phyloP scores from a whole-genome alignment of 371 early-diverging fungal species.

The Rhizopus microsporus region DNA sequence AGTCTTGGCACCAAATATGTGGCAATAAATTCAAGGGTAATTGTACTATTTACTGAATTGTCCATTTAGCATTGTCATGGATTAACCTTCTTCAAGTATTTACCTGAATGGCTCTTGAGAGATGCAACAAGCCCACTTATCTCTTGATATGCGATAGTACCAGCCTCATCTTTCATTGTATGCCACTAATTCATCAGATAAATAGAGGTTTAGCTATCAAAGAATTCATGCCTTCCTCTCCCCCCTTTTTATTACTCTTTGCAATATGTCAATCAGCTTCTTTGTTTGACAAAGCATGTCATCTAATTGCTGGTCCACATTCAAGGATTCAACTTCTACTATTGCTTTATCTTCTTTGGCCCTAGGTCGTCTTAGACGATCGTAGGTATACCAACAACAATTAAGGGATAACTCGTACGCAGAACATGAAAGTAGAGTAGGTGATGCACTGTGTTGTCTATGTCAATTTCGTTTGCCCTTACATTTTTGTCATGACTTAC shows the following conservation, averaged over 20 bases:
- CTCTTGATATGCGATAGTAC: conserved; percentile 1
- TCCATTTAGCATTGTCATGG: too few species aligned
- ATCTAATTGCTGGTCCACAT: neutral
- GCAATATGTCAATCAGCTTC: neutral
- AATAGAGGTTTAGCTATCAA: neutral
- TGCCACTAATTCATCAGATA: conserved; percentile 6
- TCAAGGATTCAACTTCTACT: conserved; percentile 1
- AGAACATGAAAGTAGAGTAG: conserved; percentile 17
- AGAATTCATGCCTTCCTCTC: too few species aligned
- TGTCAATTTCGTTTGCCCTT: neutral
- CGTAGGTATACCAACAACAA: neutral
- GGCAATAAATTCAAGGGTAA: neutral
- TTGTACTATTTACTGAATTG: neutral
- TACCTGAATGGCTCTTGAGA: neutral
- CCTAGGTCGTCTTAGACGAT: neutral
- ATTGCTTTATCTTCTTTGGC: neutral
- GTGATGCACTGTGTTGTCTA: neutral
- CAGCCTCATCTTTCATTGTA: neutral
- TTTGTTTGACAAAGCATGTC: neutral
- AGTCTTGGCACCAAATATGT: conserved; percentile 10
- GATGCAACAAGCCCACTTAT: neutral
- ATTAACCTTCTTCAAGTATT: too few species aligned
- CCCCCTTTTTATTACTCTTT: neutral
- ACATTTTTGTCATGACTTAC: neutral
- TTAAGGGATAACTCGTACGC: conserved; percentile 11